Evolutionary conservation across 495 filamentous ascomycete genomes (phyloP).

Genomic region (Halenospora varia): DNA sequence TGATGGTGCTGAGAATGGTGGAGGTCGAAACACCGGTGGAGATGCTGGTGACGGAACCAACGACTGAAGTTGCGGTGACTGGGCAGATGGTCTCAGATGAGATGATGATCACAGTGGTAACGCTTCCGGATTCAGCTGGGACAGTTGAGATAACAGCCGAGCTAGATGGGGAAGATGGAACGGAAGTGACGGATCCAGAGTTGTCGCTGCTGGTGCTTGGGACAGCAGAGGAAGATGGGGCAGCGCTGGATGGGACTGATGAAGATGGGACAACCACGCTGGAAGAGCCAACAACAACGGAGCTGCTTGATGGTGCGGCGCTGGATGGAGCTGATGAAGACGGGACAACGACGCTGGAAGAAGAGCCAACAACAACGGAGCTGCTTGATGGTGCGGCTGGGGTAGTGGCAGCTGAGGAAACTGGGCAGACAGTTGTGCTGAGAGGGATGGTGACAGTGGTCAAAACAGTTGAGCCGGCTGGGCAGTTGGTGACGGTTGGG

Average conservation of each 20-base stretch:
- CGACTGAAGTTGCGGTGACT: conserved; percentile 31
- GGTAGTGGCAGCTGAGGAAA: conserved; percentile 21
- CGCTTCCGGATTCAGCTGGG: conserved; percentile 11
- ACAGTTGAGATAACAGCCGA: conserved; percentile 15
- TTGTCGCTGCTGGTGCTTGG: background rate
- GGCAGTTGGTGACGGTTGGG: conserved; percentile 42
- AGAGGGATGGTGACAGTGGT: conserved; percentile 42
- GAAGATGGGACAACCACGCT: too few species aligned
- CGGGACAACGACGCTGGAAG: too few species aligned
- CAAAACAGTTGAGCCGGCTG: conserved; percentile 37
- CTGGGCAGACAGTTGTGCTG: conserved; percentile 47
- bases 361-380: background rate
- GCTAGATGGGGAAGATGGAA: conserved; percentile 2
- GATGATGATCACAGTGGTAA: conserved; percentile 11
- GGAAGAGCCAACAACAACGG: too few species aligned
- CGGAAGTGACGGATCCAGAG: conserved; percentile 18
- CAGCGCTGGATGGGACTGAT: too few species aligned
- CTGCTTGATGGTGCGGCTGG: too few species aligned
- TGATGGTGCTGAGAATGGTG: conserved; percentile 23
- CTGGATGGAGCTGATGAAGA: too few species aligned
- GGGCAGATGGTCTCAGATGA: conserved; percentile 45
- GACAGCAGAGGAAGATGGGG: too few species aligned
- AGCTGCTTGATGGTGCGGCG: too few species aligned
- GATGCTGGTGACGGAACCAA: conserved; percentile 3
- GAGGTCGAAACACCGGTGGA: conserved; percentile 11